Base-by-base conservation (phyloP, 2,329 filamentous ascomycete genomes). In the Diaporthe velutina region DNA sequence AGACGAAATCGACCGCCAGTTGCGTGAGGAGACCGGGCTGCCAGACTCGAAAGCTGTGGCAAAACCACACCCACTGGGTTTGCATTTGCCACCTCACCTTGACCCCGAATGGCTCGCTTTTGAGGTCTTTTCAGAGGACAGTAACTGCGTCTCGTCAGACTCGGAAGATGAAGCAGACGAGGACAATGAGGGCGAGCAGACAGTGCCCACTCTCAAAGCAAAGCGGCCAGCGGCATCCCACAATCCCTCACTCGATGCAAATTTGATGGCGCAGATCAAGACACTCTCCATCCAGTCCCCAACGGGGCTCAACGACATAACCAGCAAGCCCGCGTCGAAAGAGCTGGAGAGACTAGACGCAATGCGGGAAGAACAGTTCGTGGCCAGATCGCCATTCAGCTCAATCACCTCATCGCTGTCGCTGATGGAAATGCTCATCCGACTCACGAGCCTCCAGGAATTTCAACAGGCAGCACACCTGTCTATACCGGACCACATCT, bases 101-200 rank as follows among this genome's bases (percentile, higher is more conserved):
- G 96, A 98, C 78, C 92, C 93, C 0, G 96, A 98, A 83, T 98
- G 96, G 96, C 90, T 98, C 77, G 96, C 96, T 0, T 91, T 98
- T 22, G 95, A 98, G 81, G 94, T 98, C 1, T 97, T 93, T 80
- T 89, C 90, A 22, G 92, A 94, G 79, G 88, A 91, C 4, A 85
- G 88, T 1, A 90, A 89, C 5, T 80, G 87, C 0, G 89, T 90
- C 2, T 72, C 73, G 12, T 72, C 60, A 55, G 89, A 90, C 52
- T 75, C 77, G 2, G 78, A 77, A 4, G 79, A 80, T 9, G 77
- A 78, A 15, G 79, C 85, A 52, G 85, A 85, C 28, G 78, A 74
- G 7, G 76, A 77, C 1, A 70, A 71, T 38, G 57, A 71, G 40
- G 76, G 77, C 40, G 76, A 79, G 12, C 70, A 79, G 83, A 84